These are phyloP conservation scores for Paulownia fortunei DNA, from an alignment of 257 asterid species.

Conservation along the genomic window DNA sequence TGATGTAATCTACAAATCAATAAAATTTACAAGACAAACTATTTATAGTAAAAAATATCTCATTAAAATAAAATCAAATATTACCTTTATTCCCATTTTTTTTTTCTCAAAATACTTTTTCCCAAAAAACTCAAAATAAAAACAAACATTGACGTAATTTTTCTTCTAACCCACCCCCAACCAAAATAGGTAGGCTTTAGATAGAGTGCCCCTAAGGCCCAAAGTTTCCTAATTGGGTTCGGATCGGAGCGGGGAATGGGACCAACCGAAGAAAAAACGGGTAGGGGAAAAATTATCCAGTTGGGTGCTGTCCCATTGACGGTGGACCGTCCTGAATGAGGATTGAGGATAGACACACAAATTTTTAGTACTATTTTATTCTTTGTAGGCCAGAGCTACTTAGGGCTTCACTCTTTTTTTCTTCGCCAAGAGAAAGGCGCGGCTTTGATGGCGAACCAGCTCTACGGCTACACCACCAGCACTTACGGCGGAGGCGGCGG, in stretches of 20 bases:
- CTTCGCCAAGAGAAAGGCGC: conserved; percentile 1
- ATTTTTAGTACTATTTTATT: not conserved
- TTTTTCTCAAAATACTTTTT: too few relatives aligned
- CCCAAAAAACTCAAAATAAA: too few relatives aligned
- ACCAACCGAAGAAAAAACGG: not conserved
- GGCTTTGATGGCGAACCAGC: conserved; percentile 60
- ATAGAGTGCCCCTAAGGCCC: too few relatives aligned
- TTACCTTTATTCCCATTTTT: too few relatives aligned
- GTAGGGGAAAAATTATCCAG: not conserved
- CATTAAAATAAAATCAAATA: too few relatives aligned
- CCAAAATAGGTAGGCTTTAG: too few relatives aligned
- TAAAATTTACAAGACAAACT: too few relatives aligned
- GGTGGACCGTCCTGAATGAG: not conserved
- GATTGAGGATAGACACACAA: not conserved
- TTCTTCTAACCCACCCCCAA: too few relatives aligned
- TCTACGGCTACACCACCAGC: conserved; percentile 58
- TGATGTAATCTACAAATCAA: too few relatives aligned
- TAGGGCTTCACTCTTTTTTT: conserved; percentile 39
- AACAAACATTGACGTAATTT: too few relatives aligned
- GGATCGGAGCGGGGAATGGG: not conserved
- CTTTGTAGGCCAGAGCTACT: conserved; percentile 15
- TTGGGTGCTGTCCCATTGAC: not conserved
- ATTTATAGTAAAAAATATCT: too few relatives aligned
- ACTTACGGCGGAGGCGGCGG: conserved; percentile 45
- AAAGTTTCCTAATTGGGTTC: not conserved